These are phyloP conservation scores for Chaetomidium leptoderma DNA, from an alignment of 495 filamentous ascomycete species.

Conservation along the genomic window DNA sequence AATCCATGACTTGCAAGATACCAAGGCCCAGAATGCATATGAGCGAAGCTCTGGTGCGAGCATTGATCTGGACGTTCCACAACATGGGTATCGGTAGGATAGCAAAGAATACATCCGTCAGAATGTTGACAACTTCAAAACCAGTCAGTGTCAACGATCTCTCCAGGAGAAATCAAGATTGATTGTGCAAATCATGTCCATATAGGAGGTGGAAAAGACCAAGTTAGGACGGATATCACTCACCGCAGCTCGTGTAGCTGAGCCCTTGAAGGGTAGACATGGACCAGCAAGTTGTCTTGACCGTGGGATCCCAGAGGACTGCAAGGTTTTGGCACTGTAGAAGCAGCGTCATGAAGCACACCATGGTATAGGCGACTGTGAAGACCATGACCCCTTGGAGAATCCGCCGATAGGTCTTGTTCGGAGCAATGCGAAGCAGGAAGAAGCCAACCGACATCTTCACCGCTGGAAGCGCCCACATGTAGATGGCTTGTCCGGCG, in stretches of 20 bases:
- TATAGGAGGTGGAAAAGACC: no score
- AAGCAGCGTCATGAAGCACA: constrained; percentile 32
- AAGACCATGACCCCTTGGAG: constrained; percentile 35
- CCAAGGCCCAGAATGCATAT: not conserved
- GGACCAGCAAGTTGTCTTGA: constrained; percentile 37
- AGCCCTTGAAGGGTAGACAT: constrained; percentile 28
- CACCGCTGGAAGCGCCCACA: constrained; percentile 39
- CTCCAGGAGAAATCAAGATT: no score
- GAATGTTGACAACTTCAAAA: constrained; percentile 4
- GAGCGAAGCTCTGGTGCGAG: not conserved
- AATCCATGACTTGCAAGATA: no score
- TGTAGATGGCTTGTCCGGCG: constrained; percentile 38
- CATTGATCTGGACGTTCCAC: not conserved
- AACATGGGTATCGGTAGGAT: not conserved
- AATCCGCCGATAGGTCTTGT: constrained; percentile 33
- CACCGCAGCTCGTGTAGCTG: constrained; percentile 39
- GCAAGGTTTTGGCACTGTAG: constrained; percentile 31
- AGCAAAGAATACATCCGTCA: not conserved
- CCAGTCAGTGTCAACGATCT: no score
- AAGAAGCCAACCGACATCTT: constrained; percentile 48
- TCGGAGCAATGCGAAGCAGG: constrained; percentile 39
- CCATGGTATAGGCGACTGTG: constrained; percentile 39
- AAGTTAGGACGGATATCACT: no score
- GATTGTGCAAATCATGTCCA: no score
- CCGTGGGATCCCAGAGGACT: constrained; percentile 34